Base-by-base conservation (phyloP, 768 basidiomycete species). In the Neoboletus brunneissimus region DNA sequence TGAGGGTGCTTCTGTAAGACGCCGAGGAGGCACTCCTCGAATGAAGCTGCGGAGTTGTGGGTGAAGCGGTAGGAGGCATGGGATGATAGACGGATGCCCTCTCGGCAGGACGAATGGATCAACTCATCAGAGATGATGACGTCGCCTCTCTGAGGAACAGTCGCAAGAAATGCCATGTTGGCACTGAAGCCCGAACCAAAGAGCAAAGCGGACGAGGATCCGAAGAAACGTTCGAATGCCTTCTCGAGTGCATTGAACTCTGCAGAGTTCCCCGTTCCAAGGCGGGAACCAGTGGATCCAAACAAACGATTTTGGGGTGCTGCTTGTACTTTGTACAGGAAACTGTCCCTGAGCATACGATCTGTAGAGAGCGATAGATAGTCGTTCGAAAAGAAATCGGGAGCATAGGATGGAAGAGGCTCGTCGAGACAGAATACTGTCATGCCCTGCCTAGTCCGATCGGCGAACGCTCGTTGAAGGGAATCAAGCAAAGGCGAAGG, bases 101-200 rank as follows among this genome's bases (percentile, higher is more conserved):
- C 81, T 57, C 79, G 76, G 16, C 74, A 74, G 13, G 78, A 80
- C 5, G 79, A 76, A 54, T 85, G 84, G 13, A 83, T 74, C 48
- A 79, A 68, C 51, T 80, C 79, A 64, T 85, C 84, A 55, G 76
- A 77, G 18, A 86, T 55, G 51, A 85, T 71, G 55, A 75, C 73
- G 59, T 86, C 83, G 10, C 69, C 63, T 3, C 63, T 60, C 54
- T 76, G 64, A 73, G 12, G 83, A 76, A 85, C 66, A 4, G 71
- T 68, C 2, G 75, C 53, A 64, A 81, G 78, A 63, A 85, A 75
- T 15, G 76, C 74, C 15, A 77, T 68, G 59, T 83, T 85, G 44
- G 83, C 83, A 59, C 75, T 79, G 65, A 74, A 82, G 27, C 83
- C 82, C 2, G 80, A 80, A 61, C 75, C 77, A 71, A 82, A 81